Conservation (phyloP, 192 early-diverging fungal species). For the Coemansia sp. region DNA sequence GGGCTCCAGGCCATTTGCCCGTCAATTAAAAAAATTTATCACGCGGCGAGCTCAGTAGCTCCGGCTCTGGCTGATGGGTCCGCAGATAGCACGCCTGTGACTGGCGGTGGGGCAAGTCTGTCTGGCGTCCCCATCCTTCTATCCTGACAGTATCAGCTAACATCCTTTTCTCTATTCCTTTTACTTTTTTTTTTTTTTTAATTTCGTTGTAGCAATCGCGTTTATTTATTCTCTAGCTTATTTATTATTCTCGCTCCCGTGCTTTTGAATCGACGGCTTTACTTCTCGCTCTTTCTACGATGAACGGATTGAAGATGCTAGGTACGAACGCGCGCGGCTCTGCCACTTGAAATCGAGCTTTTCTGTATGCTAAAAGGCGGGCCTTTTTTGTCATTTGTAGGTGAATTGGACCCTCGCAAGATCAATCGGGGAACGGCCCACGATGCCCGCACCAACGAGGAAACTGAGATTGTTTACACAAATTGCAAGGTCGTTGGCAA, state of each 20-base stretch:
- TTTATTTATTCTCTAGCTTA: constrained; percentile 3
- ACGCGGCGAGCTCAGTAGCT: not conserved
- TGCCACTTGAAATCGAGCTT: not conserved
- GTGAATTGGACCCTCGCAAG: constrained; percentile 62
- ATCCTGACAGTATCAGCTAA: not conserved
- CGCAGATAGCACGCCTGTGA: not conserved
- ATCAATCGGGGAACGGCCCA: constrained; percentile 76
- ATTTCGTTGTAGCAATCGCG: constrained; percentile 17
- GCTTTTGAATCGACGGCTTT: constrained; percentile 1
- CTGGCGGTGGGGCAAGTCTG: not conserved
- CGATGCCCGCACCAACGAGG: constrained; percentile 82
- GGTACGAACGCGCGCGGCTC: constrained; percentile 22
- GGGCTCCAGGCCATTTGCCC: not conserved
- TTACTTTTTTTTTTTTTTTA: not conserved
- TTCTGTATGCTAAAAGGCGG: not conserved
- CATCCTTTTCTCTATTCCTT: not conserved
- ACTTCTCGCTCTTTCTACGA: constrained; percentile 18
- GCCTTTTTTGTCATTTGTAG: constrained; percentile 14
- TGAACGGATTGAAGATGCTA: constrained; percentile 53
- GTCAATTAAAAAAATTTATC: not conserved
- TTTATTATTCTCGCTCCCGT: not conserved
- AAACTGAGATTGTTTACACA: constrained; percentile 83
- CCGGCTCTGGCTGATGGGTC: not conserved
- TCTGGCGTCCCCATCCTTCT: not conserved
- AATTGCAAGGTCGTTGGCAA: constrained; percentile 95